phyloP scores from a whole-genome alignment of 371 early-diverging fungal species.

The Syncephalastrum sp. region DNA sequence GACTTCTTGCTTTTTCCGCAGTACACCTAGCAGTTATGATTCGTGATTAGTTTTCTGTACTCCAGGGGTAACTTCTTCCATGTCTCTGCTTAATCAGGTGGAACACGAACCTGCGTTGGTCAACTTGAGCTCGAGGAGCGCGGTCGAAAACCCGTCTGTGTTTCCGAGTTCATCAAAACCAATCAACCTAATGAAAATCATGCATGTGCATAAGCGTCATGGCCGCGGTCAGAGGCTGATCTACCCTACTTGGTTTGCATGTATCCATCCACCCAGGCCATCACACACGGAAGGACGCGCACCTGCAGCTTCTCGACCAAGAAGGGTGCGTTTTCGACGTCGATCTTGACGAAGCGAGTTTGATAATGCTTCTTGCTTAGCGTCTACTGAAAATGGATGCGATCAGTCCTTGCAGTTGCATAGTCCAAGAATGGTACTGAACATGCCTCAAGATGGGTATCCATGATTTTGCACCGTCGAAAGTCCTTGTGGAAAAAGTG shows the following conservation, averaged over 20 bases:
- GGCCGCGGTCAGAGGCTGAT: slow-evolving; percentile 2
- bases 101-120: slow-evolving; percentile 50
- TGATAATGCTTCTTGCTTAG: slow-evolving; percentile 79
- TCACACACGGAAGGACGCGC: slow-evolving; percentile 89
- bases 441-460: slow-evolving; percentile 79
- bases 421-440: not conserved
- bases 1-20: slow-evolving; percentile 16
- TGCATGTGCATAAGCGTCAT: slow-evolving; percentile 1
- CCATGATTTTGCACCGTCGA: slow-evolving; percentile 91
- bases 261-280: slow-evolving; percentile 75
- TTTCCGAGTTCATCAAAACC: slow-evolving; percentile 96
- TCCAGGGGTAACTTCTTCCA: not conserved
- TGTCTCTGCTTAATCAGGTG: not conserved
- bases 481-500: slow-evolving; percentile 94
- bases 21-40: slow-evolving; percentile 1
- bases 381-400: slow-evolving; percentile 9
- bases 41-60: not conserved
- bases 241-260: slow-evolving; percentile 32
- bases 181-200: slow-evolving; percentile 61
- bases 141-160: slow-evolving; percentile 82
- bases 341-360: slow-evolving; percentile 85
- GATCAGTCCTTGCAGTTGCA: not conserved
- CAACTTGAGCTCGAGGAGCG: slow-evolving; percentile 75
- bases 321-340: slow-evolving; percentile 89
- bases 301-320: slow-evolving; percentile 87